phyloP scores from a whole-genome alignment of 805 yeast species.

The Scheffersomyces lignosus region DNA sequence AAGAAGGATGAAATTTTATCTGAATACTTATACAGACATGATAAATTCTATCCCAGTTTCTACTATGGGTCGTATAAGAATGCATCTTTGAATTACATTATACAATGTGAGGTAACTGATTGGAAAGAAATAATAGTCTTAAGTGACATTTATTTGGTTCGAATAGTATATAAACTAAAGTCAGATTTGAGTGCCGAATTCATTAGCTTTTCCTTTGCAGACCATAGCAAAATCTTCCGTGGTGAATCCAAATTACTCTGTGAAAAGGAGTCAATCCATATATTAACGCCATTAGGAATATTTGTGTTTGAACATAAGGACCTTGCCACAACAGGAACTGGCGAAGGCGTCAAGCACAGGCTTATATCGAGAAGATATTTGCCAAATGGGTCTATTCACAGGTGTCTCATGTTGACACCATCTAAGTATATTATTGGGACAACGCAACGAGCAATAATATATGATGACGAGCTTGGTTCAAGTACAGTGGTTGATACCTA shows the following conservation, averaged over 20 bases:
- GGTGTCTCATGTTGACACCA: too few species aligned
- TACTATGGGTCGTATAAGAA: neutral
- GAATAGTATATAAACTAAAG: neutral
- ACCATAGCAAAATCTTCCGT: neutral
- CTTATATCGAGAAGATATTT: neutral
- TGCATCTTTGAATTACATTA: neutral
- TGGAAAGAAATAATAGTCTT: neutral
- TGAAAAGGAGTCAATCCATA: neutral
- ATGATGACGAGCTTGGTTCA: neutral
- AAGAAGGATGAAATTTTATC: neutral
- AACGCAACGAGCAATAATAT: too few species aligned
- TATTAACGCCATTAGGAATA: neutral
- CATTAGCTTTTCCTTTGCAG: neutral
- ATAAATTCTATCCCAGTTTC: neutral
- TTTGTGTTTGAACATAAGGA: neutral
- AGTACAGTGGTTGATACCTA: neutral
- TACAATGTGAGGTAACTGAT: neutral
- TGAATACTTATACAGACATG: neutral
- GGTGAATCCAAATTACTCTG: neutral
- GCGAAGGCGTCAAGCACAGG: neutral
- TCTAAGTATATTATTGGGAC: too few species aligned
- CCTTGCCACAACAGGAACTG: neutral
- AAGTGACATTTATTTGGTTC: neutral
- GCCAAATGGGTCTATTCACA: too few species aligned
- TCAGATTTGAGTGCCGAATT: neutral